Base-by-base conservation (phyloP, 106 monocot species). In the Narthecium ossifragum region DNA sequence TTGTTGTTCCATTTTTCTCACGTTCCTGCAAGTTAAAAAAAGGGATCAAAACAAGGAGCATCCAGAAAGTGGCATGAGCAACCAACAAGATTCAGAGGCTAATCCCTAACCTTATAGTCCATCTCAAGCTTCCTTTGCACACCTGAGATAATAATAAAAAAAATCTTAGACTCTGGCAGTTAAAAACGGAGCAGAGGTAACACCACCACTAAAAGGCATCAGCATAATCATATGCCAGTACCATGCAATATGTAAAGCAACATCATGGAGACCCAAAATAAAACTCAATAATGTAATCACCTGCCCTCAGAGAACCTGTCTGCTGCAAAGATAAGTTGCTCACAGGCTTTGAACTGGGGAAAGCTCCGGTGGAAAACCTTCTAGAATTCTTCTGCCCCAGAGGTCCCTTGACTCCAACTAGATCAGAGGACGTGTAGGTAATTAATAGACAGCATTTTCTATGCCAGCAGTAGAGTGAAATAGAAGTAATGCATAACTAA, bases 71-170 rank as follows among this genome's bases (percentile, higher is more conserved):
- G n/a, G n/a, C n/a, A n/a, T n/a, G n/a, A n/a, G n/a, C n/a, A n/a
- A n/a, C 14, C 14, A 23, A 31, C 1, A 29, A 22, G 32, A 43
- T 10, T 1, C 4, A 8, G 26, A 34, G 6, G 30, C 12, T 1
- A 17, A 52, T 31, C 20, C 4, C 12, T 32, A 31, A 79, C 82
- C 75, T 84, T 77, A 56, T 66, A 63, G 46, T 78, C 75, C 71
- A 77, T 58, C 51, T 84, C 72, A 40, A 88, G 59, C 55, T 81
- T 92, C 51, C 88, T 81, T 57, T 76, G 92, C 31, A 72, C 77
- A 66, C 66, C 92, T 86, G 72, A n/a, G n/a, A n/a, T 26, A 18
- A 56, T n/a, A 62, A 26, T 0, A 43, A 6, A 31, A 20, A 30
- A 3, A 2, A 34, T 33, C 1, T n/a, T n/a, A n/a, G n/a, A n/a